A percentile compares a stretch with the other conserved stretches of the same genome.
Evolutionary conservation across 2,329 filamentous ascomycete genomes (phyloP).

Genomic region (Bisporella sp.): DNA sequence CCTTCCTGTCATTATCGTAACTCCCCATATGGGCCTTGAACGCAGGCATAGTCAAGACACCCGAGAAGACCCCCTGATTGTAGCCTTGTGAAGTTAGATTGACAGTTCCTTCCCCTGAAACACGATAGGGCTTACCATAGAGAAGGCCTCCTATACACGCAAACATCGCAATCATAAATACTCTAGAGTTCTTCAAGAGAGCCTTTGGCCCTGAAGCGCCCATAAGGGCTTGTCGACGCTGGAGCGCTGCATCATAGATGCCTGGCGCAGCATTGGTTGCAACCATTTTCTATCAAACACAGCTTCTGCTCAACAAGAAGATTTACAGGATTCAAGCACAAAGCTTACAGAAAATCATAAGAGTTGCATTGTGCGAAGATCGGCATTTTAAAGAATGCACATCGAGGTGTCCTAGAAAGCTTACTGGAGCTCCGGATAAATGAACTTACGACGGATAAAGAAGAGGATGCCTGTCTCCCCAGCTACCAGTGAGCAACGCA

Average conservation of each 20-base stretch:
- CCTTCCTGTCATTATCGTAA: constrained; percentile 39
- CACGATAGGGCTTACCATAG: constrained; percentile 24
- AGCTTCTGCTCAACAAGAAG: not conserved
- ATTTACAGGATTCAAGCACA: constrained; percentile 1
- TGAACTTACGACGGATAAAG: too few species aligned
- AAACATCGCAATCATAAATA: constrained; percentile 54
- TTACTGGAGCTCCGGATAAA: too few species aligned
- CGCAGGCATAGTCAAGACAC: constrained; percentile 52
- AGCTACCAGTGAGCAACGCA: too few species aligned
- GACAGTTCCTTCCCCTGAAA: not conserved
- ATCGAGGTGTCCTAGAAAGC: too few species aligned
- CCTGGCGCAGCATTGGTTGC: constrained; percentile 24
- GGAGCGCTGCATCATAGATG: constrained; percentile 45
- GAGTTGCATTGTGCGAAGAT: constrained; percentile 7
- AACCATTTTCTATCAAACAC: constrained; percentile 12
- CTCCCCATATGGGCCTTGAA: constrained; percentile 49
- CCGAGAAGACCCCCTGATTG: constrained; percentile 73
- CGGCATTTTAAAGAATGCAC: constrained; percentile 1
- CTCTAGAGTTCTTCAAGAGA: constrained; percentile 52
- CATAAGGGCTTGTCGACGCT: constrained; percentile 46
- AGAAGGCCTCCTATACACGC: constrained; percentile 56
- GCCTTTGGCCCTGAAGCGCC: constrained; percentile 43
- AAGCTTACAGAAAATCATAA: not conserved
- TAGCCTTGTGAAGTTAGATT: constrained; percentile 41
- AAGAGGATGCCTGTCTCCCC: too few species aligned